Evolutionary conservation across 1,284 basidiomycete genomes (phyloP).

Genomic region (Puccinia sorghi): DNA sequence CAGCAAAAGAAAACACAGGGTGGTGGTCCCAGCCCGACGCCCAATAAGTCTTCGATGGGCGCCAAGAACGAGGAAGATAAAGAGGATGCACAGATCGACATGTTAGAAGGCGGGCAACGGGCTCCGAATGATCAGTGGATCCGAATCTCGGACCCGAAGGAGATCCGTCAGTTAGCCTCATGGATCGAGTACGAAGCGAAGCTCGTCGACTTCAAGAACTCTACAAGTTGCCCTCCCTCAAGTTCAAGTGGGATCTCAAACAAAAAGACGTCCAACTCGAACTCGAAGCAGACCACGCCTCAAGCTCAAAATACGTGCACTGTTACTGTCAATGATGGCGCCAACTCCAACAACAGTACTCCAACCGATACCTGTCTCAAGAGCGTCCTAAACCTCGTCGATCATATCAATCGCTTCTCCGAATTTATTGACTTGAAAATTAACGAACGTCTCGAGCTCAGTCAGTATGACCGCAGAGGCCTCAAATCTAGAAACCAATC

Average conservation of each 20-base stretch:
- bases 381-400: conserved; percentile 15
- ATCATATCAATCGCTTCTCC: conserved; percentile 36
- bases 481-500: conserved; percentile 25
- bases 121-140: conserved; percentile 43
- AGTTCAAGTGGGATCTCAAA: not conserved
- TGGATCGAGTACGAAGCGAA: conserved; percentile 51
- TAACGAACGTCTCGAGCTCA: not conserved
- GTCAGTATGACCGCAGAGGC: conserved; percentile 12
- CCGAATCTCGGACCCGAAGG: conserved; percentile 33
- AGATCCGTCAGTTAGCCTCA: conserved; percentile 41
- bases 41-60: not conserved
- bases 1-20: not conserved
- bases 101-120: conserved; percentile 32
- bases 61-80: not conserved
- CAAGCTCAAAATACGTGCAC: not conserved
- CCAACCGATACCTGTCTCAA: conserved; percentile 9
- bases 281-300: not conserved
- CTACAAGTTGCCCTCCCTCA: not conserved
- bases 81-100: conserved; percentile 30
- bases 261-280: conserved; percentile 1
- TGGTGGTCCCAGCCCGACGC: not conserved
- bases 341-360: not conserved
- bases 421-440: conserved; percentile 47
- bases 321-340: not conserved
- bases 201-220: conserved; percentile 31